Base-by-base conservation (phyloP, 1,139 yeast species). In the Debaryomyces singareniensis region DNA sequence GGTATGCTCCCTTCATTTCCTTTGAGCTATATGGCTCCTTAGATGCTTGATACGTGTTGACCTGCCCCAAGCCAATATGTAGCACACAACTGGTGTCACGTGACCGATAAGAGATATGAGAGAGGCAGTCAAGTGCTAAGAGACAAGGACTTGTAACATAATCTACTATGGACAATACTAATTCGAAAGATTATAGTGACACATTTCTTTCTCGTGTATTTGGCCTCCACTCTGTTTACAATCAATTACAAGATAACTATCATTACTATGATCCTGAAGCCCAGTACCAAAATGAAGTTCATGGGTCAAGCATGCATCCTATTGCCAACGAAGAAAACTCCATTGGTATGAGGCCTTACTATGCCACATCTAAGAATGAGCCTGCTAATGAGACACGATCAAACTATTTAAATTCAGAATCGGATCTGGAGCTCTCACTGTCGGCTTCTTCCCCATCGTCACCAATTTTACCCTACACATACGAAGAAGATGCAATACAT, bases 141-240 rank as follows among this genome's bases (percentile, higher is more conserved):
- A n/a, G n/a, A n/a, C n/a, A n/a, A n/a, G n/a, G n/a, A n/a, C n/a
- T n/a, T n/a, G n/a, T n/a, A n/a, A n/a, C n/a, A n/a, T n/a, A n/a
- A n/a, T n/a, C n/a, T n/a, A n/a, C n/a, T n/a, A 37, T 34, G 41
- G 34, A 39, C 13, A 32, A 36, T 33, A 22, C 29, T n/a, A 18
- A 18, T 18, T 7, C 10, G 24, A 29, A 29, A 27, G 24, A 27
- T 21, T 45, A 51, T 25, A 59, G 55, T 37, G 76, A 71, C 41
- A 74, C 79, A 6, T 74, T 74, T 40, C 58, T 74, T 35, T 71
- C 78, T 13, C 55, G 79, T 25, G 75, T 74, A 25, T 71, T 74
- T 45, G 78, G 78, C 2, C 53, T 71, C 31, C 71, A 70, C 40
- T 71, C 78, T 9, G 60, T 68, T 16, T 68, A 56, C 49, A 61